These are phyloP conservation scores for Leucocoprinus sp. DNA, from an alignment of 768 basidiomycete species.

Conservation along the genomic window DNA sequence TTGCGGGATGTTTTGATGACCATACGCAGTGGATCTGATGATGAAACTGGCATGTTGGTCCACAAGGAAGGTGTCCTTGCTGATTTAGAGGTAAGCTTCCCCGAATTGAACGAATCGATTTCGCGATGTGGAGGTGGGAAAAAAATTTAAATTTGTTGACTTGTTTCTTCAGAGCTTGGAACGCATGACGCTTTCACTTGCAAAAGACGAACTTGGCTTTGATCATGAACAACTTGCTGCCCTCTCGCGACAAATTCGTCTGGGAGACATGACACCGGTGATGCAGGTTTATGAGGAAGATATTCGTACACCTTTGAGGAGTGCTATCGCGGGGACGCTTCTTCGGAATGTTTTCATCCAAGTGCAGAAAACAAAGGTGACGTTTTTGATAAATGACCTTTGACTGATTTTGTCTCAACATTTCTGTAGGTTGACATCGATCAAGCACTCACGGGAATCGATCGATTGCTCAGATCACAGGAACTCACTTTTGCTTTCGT, in stretches of 20 bases:
- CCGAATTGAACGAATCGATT: too few relatives aligned
- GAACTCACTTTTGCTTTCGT: conserved; percentile 96
- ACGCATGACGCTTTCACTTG: conserved; percentile 84
- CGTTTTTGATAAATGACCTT: conserved; percentile 6
- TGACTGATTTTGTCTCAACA: neutral
- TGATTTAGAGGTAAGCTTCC: conserved; percentile 65
- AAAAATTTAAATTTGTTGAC: too few relatives aligned
- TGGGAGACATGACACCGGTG: conserved; percentile 83
- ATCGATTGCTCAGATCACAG: conserved; percentile 88
- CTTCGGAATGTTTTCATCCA: conserved; percentile 85
- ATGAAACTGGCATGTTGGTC: conserved; percentile 64
- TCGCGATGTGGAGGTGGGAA: too few relatives aligned
- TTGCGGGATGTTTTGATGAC: conserved; percentile 76
- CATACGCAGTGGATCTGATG: conserved; percentile 52
- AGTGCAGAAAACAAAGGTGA: conserved; percentile 89
- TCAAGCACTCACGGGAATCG: conserved; percentile 83
- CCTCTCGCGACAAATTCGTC: conserved; percentile 56
- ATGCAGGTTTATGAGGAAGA: conserved; percentile 87
- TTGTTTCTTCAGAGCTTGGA: conserved; percentile 62
- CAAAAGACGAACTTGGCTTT: conserved; percentile 70
- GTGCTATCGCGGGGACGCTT: conserved; percentile 71
- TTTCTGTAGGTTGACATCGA: conserved; percentile 76
- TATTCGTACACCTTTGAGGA: conserved; percentile 79
- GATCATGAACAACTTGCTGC: conserved; percentile 51
- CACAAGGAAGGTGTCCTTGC: conserved; percentile 75